These are phyloP conservation scores for Microthlaspi erraticum DNA, from an alignment of 345 rosid genomes.

Conservation along the genomic window DNA sequence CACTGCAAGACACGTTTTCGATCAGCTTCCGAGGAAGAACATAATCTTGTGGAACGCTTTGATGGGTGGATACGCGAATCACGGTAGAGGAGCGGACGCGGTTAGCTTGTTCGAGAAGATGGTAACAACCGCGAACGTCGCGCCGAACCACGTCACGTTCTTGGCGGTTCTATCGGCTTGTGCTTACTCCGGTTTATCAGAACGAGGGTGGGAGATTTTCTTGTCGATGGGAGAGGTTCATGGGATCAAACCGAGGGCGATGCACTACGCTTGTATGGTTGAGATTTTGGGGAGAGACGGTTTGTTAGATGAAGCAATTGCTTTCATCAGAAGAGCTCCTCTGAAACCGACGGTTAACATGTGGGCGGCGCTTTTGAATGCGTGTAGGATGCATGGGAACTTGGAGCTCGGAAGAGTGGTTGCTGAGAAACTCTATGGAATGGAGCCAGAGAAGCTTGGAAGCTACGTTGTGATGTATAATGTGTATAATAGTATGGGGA, in stretches of 20 bases:
- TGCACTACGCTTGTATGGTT: conserved; percentile 85
- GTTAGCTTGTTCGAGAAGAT: conserved; percentile 71
- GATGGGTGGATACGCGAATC: conserved; percentile 83
- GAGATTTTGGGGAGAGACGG: conserved; percentile 82
- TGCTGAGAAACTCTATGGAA: too few relatives aligned
- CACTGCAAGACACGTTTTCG: conserved; percentile 70
- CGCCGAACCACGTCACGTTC: conserved; percentile 79
- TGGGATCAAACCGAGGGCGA: conserved; percentile 78
- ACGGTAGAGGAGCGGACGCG: conserved; percentile 75
- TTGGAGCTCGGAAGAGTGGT: too few relatives aligned
- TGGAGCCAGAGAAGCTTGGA: too few relatives aligned
- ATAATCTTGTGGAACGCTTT: conserved; percentile 85
- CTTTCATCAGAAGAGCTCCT: too few relatives aligned
- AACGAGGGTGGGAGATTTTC: conserved; percentile 78
- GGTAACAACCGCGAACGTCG: conserved; percentile 55
- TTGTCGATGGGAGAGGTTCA: conserved; percentile 66
- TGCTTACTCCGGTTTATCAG: conserved; percentile 69
- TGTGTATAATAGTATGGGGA: too few relatives aligned
- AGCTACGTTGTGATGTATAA: too few relatives aligned
- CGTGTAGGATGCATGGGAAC: too few relatives aligned
- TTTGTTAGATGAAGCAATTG: too few relatives aligned
- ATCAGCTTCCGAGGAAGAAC: conserved; percentile 71
- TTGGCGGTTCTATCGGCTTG: conserved; percentile 84
- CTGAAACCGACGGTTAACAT: too few relatives aligned
- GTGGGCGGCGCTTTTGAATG: too few relatives aligned